phyloP scores from a whole-genome alignment of 495 filamentous ascomycete species.

The Letharia lupina region DNA sequence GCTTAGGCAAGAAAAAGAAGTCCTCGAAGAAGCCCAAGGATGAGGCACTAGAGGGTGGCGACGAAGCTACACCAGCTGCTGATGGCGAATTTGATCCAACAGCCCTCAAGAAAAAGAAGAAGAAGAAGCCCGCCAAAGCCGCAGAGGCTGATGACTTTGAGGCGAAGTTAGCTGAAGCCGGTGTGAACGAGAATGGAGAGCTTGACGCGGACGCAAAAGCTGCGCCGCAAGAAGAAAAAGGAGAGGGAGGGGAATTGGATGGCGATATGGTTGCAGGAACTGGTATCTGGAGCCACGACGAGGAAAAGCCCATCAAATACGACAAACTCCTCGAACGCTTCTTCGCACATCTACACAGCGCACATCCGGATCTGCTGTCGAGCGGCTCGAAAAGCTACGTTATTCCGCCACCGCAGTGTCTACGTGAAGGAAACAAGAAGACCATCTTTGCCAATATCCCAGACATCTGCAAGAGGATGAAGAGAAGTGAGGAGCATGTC shows the following conservation, averaged over 20 bases:
- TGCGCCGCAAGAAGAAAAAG: conserved; percentile 40
- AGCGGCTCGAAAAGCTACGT: conserved; percentile 90
- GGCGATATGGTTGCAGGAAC: conserved; percentile 87
- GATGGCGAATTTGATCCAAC: conserved; percentile 66
- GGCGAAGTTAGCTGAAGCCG: conserved; percentile 68
- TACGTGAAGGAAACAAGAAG: conserved; percentile 99
- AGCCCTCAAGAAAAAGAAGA: conserved; percentile 88
- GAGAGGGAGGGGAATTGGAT: conserved; percentile 37
- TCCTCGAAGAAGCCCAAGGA: conserved; percentile 51
- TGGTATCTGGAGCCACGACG: conserved; percentile 84
- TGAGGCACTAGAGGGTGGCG: conserved; percentile 47
- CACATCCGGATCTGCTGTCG: conserved; percentile 88
- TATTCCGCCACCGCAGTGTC: conserved; percentile 97
- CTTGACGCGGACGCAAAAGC: conserved; percentile 38
- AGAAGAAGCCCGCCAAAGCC: conserved; percentile 74
- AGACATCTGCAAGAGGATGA: conserved; percentile 90
- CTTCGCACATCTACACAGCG: conserved; percentile 81
- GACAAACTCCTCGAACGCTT: conserved; percentile 77
- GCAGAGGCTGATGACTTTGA: conserved; percentile 69
- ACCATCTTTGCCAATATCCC: conserved; percentile 98
- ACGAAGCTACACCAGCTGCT: conserved; percentile 46
- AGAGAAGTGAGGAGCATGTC: conserved; percentile 93
- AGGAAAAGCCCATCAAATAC: conserved; percentile 69
- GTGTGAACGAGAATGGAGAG: conserved; percentile 44
- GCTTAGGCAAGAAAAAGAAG: conserved; percentile 84